Evolutionary conservation across 306 rosid genomes (phyloP).

Genomic region (Trifolium repens): DNA sequence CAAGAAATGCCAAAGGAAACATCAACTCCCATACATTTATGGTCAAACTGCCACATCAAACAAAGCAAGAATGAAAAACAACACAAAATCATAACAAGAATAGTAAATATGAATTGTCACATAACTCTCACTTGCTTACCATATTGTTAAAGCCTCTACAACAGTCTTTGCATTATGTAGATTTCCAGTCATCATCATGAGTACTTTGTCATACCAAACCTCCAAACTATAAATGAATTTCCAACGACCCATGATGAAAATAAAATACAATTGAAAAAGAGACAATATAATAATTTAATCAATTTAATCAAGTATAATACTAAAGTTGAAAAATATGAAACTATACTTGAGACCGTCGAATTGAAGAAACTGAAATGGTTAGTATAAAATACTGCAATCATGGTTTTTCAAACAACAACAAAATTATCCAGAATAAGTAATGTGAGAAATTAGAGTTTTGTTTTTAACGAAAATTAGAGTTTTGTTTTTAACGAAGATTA

Average conservation of each 20-base stretch:
- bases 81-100: not conserved
- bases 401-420: too few species aligned
- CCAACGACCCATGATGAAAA: not conserved
- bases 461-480: too few species aligned
- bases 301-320: not conserved
- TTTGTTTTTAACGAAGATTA: too few species aligned
- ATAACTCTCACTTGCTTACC: constrained; percentile 51
- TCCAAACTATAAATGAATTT: constrained; percentile 60
- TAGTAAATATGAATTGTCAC: not conserved
- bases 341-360: not conserved
- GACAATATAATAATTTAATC: not conserved
- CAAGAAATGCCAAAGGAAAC: constrained; percentile 82
- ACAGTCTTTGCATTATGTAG: constrained; percentile 66
- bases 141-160: constrained; percentile 76
- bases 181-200: constrained; percentile 77
- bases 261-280: not conserved
- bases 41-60: constrained; percentile 62
- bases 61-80: not conserved
- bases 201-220: constrained; percentile 78
- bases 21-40: constrained; percentile 78
- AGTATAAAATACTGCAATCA: too few species aligned
- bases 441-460: too few species aligned
- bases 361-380: too few species aligned
- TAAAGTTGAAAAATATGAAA: not conserved
- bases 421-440: too few species aligned